Conservation (phyloP, 768 basidiomycete species). For the Calocera viscosa region DNA sequence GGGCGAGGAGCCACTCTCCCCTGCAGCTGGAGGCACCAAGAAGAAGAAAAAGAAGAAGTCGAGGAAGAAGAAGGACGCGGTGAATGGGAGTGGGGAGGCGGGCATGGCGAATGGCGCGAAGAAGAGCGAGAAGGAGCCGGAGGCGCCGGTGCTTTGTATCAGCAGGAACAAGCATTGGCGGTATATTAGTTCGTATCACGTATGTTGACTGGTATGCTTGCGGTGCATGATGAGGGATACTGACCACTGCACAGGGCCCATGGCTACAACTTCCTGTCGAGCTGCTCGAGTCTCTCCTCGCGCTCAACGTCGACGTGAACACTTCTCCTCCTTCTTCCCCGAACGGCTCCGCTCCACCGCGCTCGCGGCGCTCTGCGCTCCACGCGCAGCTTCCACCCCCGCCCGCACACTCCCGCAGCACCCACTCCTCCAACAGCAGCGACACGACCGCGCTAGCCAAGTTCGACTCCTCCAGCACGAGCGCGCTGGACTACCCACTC, state of each 20-base stretch:
- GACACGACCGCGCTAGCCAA: conserved; percentile 40
- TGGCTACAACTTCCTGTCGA: conserved; percentile 86
- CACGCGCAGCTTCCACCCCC: conserved; percentile 21
- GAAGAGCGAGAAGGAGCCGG: conserved; percentile 41
- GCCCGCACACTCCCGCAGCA: conserved; percentile 23
- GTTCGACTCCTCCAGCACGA: conserved; percentile 14
- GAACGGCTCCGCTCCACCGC: conserved; percentile 25
- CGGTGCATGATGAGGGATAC: background rate
- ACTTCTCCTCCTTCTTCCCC: conserved; percentile 30
- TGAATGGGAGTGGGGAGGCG: background rate
- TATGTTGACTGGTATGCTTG: conserved; percentile 24
- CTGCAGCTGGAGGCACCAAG: conserved; percentile 16
- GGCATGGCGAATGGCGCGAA: conserved; percentile 6
- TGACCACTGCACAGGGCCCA: conserved; percentile 48
- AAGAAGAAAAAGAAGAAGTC: conserved; percentile 16
- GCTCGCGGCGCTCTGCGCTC: background rate
- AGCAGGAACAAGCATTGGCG: conserved; percentile 91
- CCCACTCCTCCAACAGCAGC: conserved; percentile 25
- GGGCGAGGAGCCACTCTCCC: conserved; percentile 19
- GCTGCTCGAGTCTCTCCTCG: conserved; percentile 66
- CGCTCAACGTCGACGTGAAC: conserved; percentile 59
- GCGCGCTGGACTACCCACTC: background rate
- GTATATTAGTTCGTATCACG: conserved; percentile 84
- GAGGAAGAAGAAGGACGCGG: conserved; percentile 13
- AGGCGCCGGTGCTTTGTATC: conserved; percentile 64